Evolutionary conservation across 2,329 filamentous ascomycete genomes (phyloP).

Genomic region (Microdochium nivale): DNA sequence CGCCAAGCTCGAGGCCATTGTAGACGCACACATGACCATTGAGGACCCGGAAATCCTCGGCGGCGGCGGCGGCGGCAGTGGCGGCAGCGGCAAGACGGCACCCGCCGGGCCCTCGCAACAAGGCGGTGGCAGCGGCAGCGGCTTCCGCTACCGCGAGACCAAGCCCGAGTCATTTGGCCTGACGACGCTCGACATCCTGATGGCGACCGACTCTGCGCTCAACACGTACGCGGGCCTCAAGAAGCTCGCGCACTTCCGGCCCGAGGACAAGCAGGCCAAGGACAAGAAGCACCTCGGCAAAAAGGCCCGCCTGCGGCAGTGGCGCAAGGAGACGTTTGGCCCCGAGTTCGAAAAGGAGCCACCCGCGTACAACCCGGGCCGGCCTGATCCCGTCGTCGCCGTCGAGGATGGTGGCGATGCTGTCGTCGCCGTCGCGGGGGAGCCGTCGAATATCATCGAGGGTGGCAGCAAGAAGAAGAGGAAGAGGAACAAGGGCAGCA

Average conservation of each 20-base stretch:
- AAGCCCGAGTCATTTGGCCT: conserved; percentile 86
- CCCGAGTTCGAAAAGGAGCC: conserved; percentile 46
- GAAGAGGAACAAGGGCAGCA: conserved; percentile 20
- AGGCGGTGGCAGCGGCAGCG: no score
- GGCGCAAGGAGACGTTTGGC: conserved; percentile 62
- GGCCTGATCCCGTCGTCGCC: conserved; percentile 8
- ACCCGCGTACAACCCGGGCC: conserved; percentile 49
- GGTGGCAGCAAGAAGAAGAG: conserved; percentile 23
- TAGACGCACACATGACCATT: conserved; percentile 73
- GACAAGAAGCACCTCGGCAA: conserved; percentile 87
- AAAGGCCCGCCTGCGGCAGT: conserved; percentile 83
- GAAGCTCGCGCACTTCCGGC: conserved; percentile 85
- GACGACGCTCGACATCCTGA: conserved; percentile 80
- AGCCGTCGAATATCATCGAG: conserved; percentile 24
- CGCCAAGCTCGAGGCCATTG: conserved; percentile 73
- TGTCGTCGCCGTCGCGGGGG: conserved; percentile 11
- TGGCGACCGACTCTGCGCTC: conserved; percentile 74
- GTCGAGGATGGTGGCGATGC: conserved; percentile 19
- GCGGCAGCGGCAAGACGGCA: conserved; percentile 3
- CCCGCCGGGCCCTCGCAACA: conserved; percentile 1
- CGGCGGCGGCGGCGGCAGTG: conserved; percentile 14
- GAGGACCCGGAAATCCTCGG: conserved; percentile 53
- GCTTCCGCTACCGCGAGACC: conserved; percentile 91
- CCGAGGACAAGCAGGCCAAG: conserved; percentile 78
- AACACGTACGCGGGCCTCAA: conserved; percentile 92